phyloP scores from a whole-genome alignment of 257 asterid genomes.

The Linaria vulgaris region DNA sequence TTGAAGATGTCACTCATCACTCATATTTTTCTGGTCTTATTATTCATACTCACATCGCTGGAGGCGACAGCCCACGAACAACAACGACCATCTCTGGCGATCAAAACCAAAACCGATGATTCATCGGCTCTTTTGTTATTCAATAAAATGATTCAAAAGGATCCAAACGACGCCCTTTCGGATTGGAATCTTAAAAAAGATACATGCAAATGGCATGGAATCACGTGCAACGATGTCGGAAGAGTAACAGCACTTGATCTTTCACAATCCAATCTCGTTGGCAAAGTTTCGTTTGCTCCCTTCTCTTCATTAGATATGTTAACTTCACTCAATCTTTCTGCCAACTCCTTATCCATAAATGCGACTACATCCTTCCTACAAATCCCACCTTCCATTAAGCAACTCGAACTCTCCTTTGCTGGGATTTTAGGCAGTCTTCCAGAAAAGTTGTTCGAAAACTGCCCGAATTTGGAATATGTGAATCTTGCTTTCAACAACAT shows the following conservation, averaged over 20 bases:
- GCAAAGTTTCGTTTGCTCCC: conserved; percentile 52
- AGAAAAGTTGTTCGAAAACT: conserved; percentile 46
- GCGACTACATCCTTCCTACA: conserved; percentile 53
- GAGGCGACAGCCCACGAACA: too few species aligned
- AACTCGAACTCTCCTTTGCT: conserved; percentile 65
- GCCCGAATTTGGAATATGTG: conserved; percentile 67
- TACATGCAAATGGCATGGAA: conserved; percentile 72
- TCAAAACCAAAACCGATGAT: conserved; percentile 54
- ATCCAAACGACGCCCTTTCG: conserved; percentile 60
- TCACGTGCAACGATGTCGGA: conserved; percentile 58
- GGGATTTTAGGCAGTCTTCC: conserved; percentile 65
- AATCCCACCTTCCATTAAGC: conserved; percentile 52
- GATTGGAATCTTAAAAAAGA: conserved; percentile 55
- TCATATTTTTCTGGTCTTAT: conserved; percentile 19
- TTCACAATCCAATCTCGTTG: conserved; percentile 61
- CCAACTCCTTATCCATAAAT: conserved; percentile 53
- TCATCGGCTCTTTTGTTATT: conserved; percentile 59
- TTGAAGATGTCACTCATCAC: conserved; percentile 25
- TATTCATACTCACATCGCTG: conserved; percentile 20
- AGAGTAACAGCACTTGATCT: conserved; percentile 71
- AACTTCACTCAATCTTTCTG: conserved; percentile 62
- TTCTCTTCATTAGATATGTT: conserved; percentile 59
- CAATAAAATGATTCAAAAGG: conserved; percentile 71
- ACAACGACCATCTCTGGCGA: conserved; percentile 27
- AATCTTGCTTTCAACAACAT: conserved; percentile 77